These are phyloP conservation scores for Talaromyces verruculosus DNA, from an alignment of 2,329 filamentous ascomycete genomes.

Conservation along the genomic window DNA sequence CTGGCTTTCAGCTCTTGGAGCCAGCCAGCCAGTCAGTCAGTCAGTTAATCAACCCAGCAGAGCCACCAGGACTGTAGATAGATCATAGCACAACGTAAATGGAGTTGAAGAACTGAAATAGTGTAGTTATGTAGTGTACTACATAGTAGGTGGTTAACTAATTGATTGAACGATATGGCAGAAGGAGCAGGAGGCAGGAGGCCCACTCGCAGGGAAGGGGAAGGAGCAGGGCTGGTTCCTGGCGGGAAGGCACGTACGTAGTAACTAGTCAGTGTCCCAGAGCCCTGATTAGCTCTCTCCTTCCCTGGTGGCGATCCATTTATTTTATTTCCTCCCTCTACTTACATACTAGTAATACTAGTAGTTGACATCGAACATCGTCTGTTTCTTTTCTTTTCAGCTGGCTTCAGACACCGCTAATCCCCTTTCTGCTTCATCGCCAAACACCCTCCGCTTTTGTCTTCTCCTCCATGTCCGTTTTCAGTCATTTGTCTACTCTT, in stretches of 20 bases:
- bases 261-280: no score
- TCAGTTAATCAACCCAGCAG: not conserved
- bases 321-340: not conserved
- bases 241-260: slow-evolving; percentile 14
- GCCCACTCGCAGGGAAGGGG: slow-evolving; percentile 12
- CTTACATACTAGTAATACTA: no score
- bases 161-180: no score
- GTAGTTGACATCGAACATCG: not conserved
- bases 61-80: not conserved
- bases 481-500: slow-evolving; percentile 2
- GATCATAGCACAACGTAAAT: not conserved
- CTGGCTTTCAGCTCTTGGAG: not conserved
- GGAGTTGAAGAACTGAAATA: not conserved
- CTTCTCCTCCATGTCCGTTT: slow-evolving; percentile 11
- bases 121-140: not conserved
- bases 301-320: slow-evolving; percentile 14
- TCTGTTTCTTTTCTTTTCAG: slow-evolving; percentile 10
- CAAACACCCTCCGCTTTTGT: slow-evolving; percentile 3
- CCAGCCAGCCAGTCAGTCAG: not conserved
- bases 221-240: slow-evolving; percentile 16
- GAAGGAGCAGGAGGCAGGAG: no score
- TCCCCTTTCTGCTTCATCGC: not conserved
- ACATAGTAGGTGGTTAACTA: not conserved
- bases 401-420: slow-evolving; percentile 16
- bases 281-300: slow-evolving; percentile 1